Percentiles rank a stretch among this genome's conserved stretches.
These are phyloP conservation scores for Mucor indicus DNA, from an alignment of 371 early-diverging fungal species.

Conservation along the genomic window DNA sequence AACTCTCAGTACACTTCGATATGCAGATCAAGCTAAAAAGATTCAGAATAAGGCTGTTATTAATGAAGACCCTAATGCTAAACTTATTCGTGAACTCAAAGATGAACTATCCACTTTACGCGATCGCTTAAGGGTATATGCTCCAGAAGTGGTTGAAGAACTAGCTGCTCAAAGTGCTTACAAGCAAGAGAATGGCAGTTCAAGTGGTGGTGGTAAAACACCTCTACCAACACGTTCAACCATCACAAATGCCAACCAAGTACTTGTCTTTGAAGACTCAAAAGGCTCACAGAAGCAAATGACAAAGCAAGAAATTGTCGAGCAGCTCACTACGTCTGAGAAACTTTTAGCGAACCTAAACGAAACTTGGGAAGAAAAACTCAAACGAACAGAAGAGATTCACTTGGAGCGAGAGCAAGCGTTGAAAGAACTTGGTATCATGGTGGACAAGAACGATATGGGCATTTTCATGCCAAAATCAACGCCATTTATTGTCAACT, in stretches of 20 bases:
- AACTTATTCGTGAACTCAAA: constrained; percentile 82
- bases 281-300: constrained; percentile 49
- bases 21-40: constrained; percentile 92
- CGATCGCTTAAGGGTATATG: constrained; percentile 60
- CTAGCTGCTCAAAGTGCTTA: constrained; percentile 9
- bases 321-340: constrained; percentile 81
- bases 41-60: constrained; percentile 91
- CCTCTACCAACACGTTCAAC: constrained; percentile 7
- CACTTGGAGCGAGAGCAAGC: constrained; percentile 73
- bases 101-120: constrained; percentile 77
- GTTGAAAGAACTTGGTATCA: constrained; percentile 79
- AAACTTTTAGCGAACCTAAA: constrained; percentile 85
- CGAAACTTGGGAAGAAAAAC: constrained; percentile 86
- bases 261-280: constrained; percentile 24
- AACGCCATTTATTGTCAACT: constrained; percentile 85
- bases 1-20: constrained; percentile 92
- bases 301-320: constrained; percentile 63
- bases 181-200: background rate
- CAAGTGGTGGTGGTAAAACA: background rate
- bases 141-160: constrained; percentile 50
- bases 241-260: constrained; percentile 25
- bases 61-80: constrained; percentile 89
- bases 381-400: constrained; percentile 70
- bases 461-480: constrained; percentile 82
- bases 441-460: constrained; percentile 69